These are phyloP conservation scores for Tranzscheliella williamsii DNA, from an alignment of 1,284 basidiomycete species.

Conservation along the genomic window DNA sequence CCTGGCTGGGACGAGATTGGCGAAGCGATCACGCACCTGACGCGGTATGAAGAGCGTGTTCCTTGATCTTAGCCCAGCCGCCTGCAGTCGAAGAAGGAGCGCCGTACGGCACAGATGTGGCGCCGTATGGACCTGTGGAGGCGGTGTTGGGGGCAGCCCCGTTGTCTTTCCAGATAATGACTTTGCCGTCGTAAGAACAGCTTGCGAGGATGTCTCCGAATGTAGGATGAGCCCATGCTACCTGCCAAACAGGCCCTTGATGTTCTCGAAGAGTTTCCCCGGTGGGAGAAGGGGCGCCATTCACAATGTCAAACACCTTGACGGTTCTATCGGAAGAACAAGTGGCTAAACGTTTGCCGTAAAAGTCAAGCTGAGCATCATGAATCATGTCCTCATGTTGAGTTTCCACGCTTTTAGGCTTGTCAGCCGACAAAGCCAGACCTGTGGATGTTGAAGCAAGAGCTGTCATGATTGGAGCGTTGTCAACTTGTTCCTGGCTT, in stretches of 20 bases:
- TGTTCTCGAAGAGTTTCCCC: slow-evolving; percentile 65
- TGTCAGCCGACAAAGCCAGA: slow-evolving; percentile 36
- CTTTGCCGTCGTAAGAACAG: slow-evolving; percentile 96
- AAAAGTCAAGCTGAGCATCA: slow-evolving; percentile 97
- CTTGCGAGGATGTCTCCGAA: slow-evolving; percentile 92
- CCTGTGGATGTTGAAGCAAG: slow-evolving; percentile 20
- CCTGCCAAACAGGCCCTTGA: slow-evolving; percentile 96
- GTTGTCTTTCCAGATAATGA: slow-evolving; percentile 94
- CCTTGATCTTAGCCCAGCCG: slow-evolving; percentile 91
- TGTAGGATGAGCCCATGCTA: slow-evolving; percentile 96
- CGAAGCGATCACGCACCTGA: slow-evolving; percentile 69
- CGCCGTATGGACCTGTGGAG: slow-evolving; percentile 46
- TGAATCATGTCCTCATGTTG: slow-evolving; percentile 66
- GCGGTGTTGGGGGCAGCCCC: slow-evolving; percentile 65
- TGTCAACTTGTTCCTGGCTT: not conserved
- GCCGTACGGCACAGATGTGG: slow-evolving; percentile 24
- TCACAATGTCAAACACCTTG: slow-evolving; percentile 91
- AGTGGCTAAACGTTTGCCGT: slow-evolving; percentile 92
- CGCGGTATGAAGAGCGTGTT: slow-evolving; percentile 90
- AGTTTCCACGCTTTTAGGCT: slow-evolving; percentile 55
- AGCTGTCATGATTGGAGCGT: slow-evolving; percentile 30
- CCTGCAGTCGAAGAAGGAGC: slow-evolving; percentile 26
- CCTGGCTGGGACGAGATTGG: not conserved
- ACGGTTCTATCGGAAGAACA: slow-evolving; percentile 95
- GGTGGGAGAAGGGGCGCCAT: slow-evolving; percentile 74